Evolutionary conservation across 2,329 filamentous ascomycete genomes (phyloP).

Genomic region (Aspergillus sp.): DNA sequence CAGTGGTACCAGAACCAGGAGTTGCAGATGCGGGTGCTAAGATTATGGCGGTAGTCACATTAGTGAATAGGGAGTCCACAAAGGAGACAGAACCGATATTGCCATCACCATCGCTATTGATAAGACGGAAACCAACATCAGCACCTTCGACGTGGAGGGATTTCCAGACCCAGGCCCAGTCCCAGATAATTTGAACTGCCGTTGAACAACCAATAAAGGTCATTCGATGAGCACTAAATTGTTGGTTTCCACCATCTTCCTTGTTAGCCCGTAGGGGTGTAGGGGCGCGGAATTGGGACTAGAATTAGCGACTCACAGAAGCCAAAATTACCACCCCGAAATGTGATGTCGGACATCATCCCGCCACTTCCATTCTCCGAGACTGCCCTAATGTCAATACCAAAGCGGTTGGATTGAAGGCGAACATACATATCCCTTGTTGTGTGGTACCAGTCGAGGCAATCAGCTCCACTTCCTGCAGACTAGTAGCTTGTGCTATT

Average conservation of each 20-base stretch:
- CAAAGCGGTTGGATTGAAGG: neutral
- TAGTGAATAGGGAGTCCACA: conserved; percentile 46
- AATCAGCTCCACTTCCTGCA: conserved; percentile 56
- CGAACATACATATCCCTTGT: conserved; percentile 2
- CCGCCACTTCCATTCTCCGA: conserved; percentile 51
- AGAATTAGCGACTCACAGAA: neutral
- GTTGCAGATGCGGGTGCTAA: neutral
- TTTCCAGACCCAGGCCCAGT: conserved; percentile 58
- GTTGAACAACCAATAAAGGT: conserved; percentile 52
- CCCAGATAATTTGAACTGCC: conserved; percentile 56
- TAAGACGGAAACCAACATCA: conserved; percentile 40
- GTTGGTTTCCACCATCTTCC: conserved; percentile 57
- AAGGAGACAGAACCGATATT: conserved; percentile 55
- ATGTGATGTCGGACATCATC: conserved; percentile 58
- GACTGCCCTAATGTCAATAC: neutral
- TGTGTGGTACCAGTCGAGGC: conserved; percentile 2
- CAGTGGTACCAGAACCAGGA: conserved; percentile 4
- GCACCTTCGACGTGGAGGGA: conserved; percentile 46
- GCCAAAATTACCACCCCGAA: conserved; percentile 57
- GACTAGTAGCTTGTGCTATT: conserved; percentile 68
- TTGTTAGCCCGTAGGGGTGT: neutral
- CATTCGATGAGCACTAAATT: conserved; percentile 58
- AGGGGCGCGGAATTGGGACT: neutral
- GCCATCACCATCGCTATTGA: conserved; percentile 45
- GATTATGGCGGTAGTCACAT: conserved; percentile 1